Evolutionary conservation across 441 rosid species (phyloP).

Genomic region (Heliophila coronopifolia): DNA sequence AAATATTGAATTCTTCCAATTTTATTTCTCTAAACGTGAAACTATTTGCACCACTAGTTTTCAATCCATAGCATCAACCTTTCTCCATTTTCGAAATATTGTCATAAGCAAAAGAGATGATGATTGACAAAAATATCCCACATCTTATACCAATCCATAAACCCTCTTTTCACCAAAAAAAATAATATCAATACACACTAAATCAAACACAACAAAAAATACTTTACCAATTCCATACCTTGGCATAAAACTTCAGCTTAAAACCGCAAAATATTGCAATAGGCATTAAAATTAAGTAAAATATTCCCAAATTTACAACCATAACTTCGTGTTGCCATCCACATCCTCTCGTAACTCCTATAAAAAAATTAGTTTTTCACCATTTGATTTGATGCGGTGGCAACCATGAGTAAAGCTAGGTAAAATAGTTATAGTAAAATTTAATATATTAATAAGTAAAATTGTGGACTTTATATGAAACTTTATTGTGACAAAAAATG

Average conservation of each 20-base stretch:
- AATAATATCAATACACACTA: not conserved
- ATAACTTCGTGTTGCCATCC: conserved; percentile 57
- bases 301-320: conserved; percentile 41
- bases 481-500: conserved; percentile 21
- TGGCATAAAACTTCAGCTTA: conserved; percentile 34
- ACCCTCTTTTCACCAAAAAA: conserved; percentile 39
- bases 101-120: conserved; percentile 36
- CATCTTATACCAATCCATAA: conserved; percentile 56
- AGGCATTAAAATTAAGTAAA: conserved; percentile 48
- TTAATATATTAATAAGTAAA: too few species aligned
- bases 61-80: too few species aligned
- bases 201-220: not conserved
- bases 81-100: conserved; percentile 37
- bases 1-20: too few species aligned
- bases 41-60: too few species aligned
- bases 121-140: conserved; percentile 41
- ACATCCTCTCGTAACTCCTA: conserved; percentile 68
- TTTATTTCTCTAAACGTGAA: too few species aligned
- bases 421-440: too few species aligned
- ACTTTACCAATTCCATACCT: conserved; percentile 26
- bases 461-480: conserved; percentile 11
- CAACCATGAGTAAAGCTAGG: too few species aligned
- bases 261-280: conserved; percentile 42
- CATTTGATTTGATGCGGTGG: too few species aligned
- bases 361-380: not conserved